These are phyloP conservation scores for Meira nashicola DNA, from an alignment of 1,284 basidiomycete genomes.

Conservation along the genomic window DNA sequence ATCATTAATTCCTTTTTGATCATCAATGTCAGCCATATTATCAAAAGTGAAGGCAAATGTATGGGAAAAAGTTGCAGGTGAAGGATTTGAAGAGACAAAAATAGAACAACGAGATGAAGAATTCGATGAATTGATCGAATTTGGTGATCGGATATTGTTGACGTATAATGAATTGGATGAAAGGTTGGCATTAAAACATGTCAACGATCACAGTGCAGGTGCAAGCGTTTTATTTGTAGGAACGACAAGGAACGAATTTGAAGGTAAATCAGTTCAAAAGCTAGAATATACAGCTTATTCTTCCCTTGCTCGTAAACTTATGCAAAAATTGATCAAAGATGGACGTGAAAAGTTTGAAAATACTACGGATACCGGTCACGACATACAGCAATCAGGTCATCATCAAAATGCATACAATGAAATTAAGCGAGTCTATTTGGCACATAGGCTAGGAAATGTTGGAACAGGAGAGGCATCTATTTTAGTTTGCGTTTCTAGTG, in stretches of 20 bases:
- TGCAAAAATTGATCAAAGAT: constrained; percentile 18
- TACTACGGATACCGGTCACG: not conserved
- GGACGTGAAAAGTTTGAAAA: constrained; percentile 16
- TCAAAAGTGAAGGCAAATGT: no score
- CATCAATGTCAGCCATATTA: no score
- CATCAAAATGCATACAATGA: not conserved
- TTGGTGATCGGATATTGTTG: constrained; percentile 28
- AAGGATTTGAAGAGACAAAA: no score
- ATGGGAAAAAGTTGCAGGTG: no score
- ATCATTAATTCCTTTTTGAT: no score
- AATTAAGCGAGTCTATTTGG: constrained; percentile 57
- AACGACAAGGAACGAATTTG: constrained; percentile 64
- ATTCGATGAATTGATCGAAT: not conserved
- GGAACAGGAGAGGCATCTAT: constrained; percentile 75
- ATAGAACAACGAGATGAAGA: no score
- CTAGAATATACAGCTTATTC: constrained; percentile 76
- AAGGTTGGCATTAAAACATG: constrained; percentile 19
- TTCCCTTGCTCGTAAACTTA: constrained; percentile 71
- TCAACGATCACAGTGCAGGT: constrained; percentile 29
- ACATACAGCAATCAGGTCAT: constrained; percentile 5
- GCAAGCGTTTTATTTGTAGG: constrained; percentile 65
- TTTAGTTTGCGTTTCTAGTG: constrained; percentile 77
- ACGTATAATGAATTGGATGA: constrained; percentile 34
- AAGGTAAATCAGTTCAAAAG: constrained; percentile 64
- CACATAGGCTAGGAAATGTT: constrained; percentile 75